These are phyloP conservation scores for Medicago arabica DNA, from an alignment of 306 rosid species.

Conservation along the genomic window DNA sequence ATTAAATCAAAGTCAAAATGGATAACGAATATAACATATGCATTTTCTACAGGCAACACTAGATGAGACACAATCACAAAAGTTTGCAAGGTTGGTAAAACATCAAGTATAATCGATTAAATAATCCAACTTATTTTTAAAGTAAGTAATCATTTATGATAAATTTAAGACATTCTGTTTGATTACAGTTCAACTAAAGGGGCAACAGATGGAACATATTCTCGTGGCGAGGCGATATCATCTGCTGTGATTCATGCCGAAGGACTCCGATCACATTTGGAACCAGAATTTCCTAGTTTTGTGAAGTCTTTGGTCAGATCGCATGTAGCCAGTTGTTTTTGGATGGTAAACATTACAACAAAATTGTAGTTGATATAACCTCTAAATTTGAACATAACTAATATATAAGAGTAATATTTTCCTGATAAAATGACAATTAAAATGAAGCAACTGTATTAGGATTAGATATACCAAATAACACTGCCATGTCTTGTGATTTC, in stretches of 20 bases:
- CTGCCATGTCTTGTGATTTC: conserved; percentile 20
- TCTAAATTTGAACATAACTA: neutral
- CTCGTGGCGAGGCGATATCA: conserved; percentile 75
- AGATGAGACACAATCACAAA: conserved; percentile 58
- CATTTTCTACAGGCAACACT: conserved; percentile 50
- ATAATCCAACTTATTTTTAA: neutral
- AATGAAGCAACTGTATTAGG: neutral
- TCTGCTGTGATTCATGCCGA: conserved; percentile 80
- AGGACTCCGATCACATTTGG: conserved; percentile 60
- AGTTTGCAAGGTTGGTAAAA: conserved; percentile 59
- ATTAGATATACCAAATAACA: neutral
- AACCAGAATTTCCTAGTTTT: conserved; percentile 67
- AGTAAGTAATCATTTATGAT: conserved; percentile 26
- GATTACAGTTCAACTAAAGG: conserved; percentile 54
- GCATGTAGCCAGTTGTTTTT: conserved; percentile 85
- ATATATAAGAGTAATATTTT: too few species aligned
- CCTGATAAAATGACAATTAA: neutral
- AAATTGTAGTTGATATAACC: neutral
- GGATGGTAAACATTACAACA: conserved; percentile 68
- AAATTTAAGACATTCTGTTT: conserved; percentile 25
- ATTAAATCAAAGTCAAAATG: conserved; percentile 29
- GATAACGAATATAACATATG: conserved; percentile 40
- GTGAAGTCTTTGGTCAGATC: conserved; percentile 91
- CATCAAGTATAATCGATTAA: conserved; percentile 23
- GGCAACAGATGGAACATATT: conserved; percentile 49